Conservation (phyloP, 2,329 filamentous ascomycete genomes). For the Aspergillus versicolor region DNA sequence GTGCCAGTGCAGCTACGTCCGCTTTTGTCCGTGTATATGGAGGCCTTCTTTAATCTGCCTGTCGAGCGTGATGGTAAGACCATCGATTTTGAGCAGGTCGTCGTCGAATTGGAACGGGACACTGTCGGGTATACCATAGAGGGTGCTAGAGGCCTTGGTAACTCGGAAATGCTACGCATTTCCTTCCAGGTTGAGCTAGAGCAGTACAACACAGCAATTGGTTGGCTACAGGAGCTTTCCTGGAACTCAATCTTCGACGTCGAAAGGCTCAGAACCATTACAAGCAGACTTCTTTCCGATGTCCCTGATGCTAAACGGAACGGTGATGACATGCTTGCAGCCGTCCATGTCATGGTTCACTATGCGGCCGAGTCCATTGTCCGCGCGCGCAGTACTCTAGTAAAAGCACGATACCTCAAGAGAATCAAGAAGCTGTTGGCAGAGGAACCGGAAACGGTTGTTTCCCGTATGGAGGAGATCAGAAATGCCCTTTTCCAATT, state of each 20-base stretch:
- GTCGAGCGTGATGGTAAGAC: slow-evolving; percentile 72
- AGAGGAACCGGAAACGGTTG: slow-evolving; percentile 70
- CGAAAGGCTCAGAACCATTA: slow-evolving; percentile 59
- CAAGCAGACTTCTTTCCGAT: slow-evolving; percentile 83
- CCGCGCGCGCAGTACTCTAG: slow-evolving; percentile 76
- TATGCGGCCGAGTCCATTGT: slow-evolving; percentile 72
- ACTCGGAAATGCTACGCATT: slow-evolving; percentile 78
- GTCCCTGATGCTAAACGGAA: slow-evolving; percentile 90
- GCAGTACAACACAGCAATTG: slow-evolving; percentile 78
- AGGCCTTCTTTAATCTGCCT: slow-evolving; percentile 93
- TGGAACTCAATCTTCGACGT: slow-evolving; percentile 87
- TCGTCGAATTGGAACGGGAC: slow-evolving; percentile 85
- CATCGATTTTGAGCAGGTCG: slow-evolving; percentile 86
- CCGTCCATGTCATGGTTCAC: slow-evolving; percentile 74
- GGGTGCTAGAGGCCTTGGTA: slow-evolving; percentile 66
- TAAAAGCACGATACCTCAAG: slow-evolving; percentile 84
- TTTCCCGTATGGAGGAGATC: slow-evolving; percentile 75
- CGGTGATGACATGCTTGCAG: slow-evolving; percentile 62
- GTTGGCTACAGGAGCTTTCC: slow-evolving; percentile 82
- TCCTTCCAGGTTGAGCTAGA: slow-evolving; percentile 83
- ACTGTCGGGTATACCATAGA: slow-evolving; percentile 81
- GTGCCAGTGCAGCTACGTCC: slow-evolving; percentile 83
- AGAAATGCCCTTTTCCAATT: slow-evolving; percentile 75
- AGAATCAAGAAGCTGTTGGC: slow-evolving; percentile 78
- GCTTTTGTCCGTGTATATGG: slow-evolving; percentile 77